Evolutionary conservation across 495 filamentous ascomycete species (phyloP), one percentile per base, ranked within the genome.

Genomic region (Cryomyces minteri): DNA sequence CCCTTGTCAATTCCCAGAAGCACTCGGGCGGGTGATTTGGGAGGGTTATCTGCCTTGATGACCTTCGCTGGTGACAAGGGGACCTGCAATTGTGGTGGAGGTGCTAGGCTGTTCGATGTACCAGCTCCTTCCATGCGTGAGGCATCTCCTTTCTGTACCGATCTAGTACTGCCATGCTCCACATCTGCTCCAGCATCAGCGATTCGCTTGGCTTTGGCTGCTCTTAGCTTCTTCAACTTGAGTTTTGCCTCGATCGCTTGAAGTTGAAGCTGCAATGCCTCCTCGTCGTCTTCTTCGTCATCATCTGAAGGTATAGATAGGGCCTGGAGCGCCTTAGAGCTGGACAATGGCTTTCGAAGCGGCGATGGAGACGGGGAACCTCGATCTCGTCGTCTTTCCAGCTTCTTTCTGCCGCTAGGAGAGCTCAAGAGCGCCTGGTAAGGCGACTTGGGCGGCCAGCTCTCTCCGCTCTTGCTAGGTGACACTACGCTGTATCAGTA

Each of bases 1-100:
- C 85, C 85, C 56, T 90, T 92, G 57, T 94, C 87, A 40, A 98
- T 92, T 3, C 92, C 90, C 8, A 98, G 61, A 7, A 86, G 55
- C 18, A 85, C 74, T 49, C 92, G 71, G 28, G 80, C 74, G 7
- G 90, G 90, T 4, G 86, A 94, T 38, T 64, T 72, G n/a, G 76
- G 78, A 4, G 72, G 63, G 8, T 68, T 58, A 0, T 61, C 48
- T 6, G 66, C 51, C 29, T 65, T 62, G 10, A 62, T 57, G 47
- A 72, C 71, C 51, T 67, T 69, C 9, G 77, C 69, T 2, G 90
- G 90, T 5, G 88, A 95, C 0, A 81, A 67, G 0, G 88, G 84
- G 33, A 96, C 81, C 58, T 94, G 74, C 4, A 94, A 63, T 3
- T 63, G 62, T 40, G 64, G 10, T 11, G 36, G 29, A 32, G 32